Evolutionary conservation across 1,284 basidiomycete species (phyloP), one percentile per base, ranked within the genome.

Genomic region (Trichosporon inkin): DNA sequence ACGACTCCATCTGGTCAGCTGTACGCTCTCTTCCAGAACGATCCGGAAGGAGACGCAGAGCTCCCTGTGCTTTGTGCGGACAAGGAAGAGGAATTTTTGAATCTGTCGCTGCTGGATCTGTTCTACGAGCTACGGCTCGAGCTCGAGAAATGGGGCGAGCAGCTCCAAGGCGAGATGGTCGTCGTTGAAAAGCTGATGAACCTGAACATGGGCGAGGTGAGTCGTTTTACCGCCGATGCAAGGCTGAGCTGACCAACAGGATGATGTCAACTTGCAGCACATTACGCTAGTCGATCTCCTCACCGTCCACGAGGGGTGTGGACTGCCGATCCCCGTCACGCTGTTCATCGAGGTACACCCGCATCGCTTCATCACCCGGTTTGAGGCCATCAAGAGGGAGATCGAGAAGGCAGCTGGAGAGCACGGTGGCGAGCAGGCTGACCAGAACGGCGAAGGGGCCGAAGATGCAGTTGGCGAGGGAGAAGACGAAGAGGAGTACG

Each of bases 171-270:
- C 41, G 73, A 68, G 57, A 58, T 75, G 67, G 62, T 73, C 10
- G 56, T 76, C 10, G 58, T 62, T 14, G 74, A 77, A 61, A 68
- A 71, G 58, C 63, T 65, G 51, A 74, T 74, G 70, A 71, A 83
- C 86, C 47, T 84, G 80, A 62, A 86, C 84, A 75, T 88, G 84
- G 68, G 86, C 87, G 81, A 94, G 87, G 77, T 86, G 86, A 73
- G 81, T 67, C 8, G 6, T 34, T 19, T 38, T 8, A 13, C 32
- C 22, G 4, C 1, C 19, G 56, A 22, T 19, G 44, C 24, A 22
- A 6, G 10, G 6, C 11, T 1, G 8, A 24, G 53, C 58, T 60
- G 56, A 62, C 56, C 5, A 3, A 2, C 58, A 77, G 75, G 69
- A 75, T 56, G 74, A 77, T 55, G 54, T 70, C 37, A 68, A 75